A percentile compares a stretch with the other conserved stretches of the same genome.
Conservation (phyloP, 2,329 filamentous ascomycete species). For the Epichloe hybrida region DNA sequence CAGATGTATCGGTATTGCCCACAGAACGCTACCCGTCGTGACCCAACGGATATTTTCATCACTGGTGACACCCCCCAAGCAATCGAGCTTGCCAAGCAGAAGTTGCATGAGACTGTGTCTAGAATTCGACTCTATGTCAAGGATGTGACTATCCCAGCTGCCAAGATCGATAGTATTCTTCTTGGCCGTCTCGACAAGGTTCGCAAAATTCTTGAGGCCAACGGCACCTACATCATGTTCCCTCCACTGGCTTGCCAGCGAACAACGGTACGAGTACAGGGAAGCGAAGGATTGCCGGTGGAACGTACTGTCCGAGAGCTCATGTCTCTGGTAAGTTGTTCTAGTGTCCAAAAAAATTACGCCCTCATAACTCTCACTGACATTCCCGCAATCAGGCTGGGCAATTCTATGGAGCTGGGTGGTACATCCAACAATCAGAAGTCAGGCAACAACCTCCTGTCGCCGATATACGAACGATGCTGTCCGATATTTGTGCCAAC, state of each 20-base stretch:
- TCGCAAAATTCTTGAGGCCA: constrained; percentile 92
- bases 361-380: background rate
- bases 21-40: constrained; percentile 64
- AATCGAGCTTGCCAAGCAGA: constrained; percentile 80
- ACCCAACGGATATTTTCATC: constrained; percentile 86
- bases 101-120: constrained; percentile 72
- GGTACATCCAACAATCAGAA: constrained; percentile 80
- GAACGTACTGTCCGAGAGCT: constrained; percentile 92
- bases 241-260: constrained; percentile 77
- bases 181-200: constrained; percentile 89
- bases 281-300: constrained; percentile 82
- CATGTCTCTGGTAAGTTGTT: constrained; percentile 66
- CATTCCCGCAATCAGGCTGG: constrained; percentile 47
- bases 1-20: constrained; percentile 84
- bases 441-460: constrained; percentile 45
- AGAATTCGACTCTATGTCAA: constrained; percentile 79
- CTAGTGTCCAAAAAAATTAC: background rate
- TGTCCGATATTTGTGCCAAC: constrained; percentile 91
- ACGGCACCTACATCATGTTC: constrained; percentile 89
- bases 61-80: constrained; percentile 80
- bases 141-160: constrained; percentile 75
- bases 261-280: constrained; percentile 78
- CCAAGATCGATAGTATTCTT: constrained; percentile 90
- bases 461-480: constrained; percentile 74
- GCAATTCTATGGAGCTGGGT: constrained; percentile 94